Base-by-base conservation (phyloP, 2,329 filamentous ascomycete genomes). In the Colletotrichum eremochloae region DNA sequence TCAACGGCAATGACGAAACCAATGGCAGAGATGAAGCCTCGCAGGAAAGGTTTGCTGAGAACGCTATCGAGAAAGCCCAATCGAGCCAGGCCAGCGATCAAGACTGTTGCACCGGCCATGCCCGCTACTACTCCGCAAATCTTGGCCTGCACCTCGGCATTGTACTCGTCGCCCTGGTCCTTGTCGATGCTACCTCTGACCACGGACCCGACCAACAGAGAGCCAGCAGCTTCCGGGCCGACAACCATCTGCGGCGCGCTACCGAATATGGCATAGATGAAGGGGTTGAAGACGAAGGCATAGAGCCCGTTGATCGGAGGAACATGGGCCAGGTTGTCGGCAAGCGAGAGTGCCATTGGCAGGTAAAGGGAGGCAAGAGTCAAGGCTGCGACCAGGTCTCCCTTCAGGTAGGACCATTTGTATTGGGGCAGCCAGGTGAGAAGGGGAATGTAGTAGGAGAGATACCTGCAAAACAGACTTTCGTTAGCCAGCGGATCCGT, bases 311-410 rank as follows among this genome's bases (percentile, higher is more conserved):
- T 96, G 77, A 98, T 95, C 0, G 96, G 93, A 11, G 96, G 95
- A 1, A 98, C 91, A 80, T 98, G 96, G 7, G 93, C 95, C 53
- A 99, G 90, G 79, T 98, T 98, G 52, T 94, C 91, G 67, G 96
- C 95, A 75, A 97, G 92, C 0, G 96, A 98, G 18, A 99, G 88
- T 0, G 95, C 93, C 95, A 99, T 98, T 63, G 96, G 96, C 48
- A 99, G 93, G 81, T 99, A 99, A 84, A 99, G 96, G 36, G 95
- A 97, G n/a, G 96, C 94, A 85, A 99, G 92, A n/a, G 96, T 98
- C 74, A 98, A 81, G 61, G 96, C 95, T 11, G 96, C 93, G 18
- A 97, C 86, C 24, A 98, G 84, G 81, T 99, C 96, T 60, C 96
- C 96, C 76, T 92, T 90, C 60, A 98, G 82, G 82, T 94, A 97